Evolutionary conservation across 257 asterid genomes (phyloP), one percentile per base, ranked within the genome.

Genomic region (Anisodus tanguticus): DNA sequence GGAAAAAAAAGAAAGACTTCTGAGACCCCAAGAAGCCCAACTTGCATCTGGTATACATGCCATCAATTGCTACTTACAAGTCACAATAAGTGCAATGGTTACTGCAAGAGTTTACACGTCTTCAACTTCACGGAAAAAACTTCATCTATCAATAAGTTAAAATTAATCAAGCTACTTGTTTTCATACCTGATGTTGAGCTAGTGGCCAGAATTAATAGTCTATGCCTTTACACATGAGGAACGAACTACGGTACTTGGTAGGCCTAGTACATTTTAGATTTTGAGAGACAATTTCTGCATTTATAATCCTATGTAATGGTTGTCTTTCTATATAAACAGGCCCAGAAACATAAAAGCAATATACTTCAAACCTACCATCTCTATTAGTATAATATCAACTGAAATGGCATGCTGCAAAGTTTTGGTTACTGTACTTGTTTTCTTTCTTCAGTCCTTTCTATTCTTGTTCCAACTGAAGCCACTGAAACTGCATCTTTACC

Each of bases 101-200:
- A 45, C 51, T 45, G 51, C 5, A 45, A 45, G 49, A 45, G 49
- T 45, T 45, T 45, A 45, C 49, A 0, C 49, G 26, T 22, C 26
- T 22, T 22, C 26, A 22, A 22, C 26, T 22, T 22, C 26, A 22
- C 26, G 26, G 26, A 45, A 45, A 3, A 4, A 5, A 3, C 26
- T 22, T 22, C 49, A 45, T 45, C 49, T 45, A 5, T 45, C 49
- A 45, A 45, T 45, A 45, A 45, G 49, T 45, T 31, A 37, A 8
- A 51, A 55, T 81, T 71, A 82, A 15, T 81, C 57, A 66, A 54
- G 82, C 45, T 26, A 68, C 77, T 37, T 68, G 53, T 39, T 15
- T 15, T 41, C 26, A 45, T 45, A 45, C 49, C 7, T 45, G 49
- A 45, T 45, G 49, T 45, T 45, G 49, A 45, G 49, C 49, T 45